These are phyloP conservation scores for Aspergillus melleus DNA, from an alignment of 2,329 filamentous ascomycete species.

Conservation along the genomic window DNA sequence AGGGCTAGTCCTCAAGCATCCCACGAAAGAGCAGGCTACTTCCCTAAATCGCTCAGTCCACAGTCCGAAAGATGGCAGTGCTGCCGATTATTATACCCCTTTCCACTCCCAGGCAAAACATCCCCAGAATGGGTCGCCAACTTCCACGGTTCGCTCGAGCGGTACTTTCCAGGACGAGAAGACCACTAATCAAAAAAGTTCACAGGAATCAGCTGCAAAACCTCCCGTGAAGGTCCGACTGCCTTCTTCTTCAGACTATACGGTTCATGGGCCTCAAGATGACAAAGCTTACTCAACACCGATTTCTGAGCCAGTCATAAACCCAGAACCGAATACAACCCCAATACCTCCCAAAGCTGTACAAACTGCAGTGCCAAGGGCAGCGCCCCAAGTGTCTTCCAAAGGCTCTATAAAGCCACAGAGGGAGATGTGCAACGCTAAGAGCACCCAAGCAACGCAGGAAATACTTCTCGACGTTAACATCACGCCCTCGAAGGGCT, in stretches of 20 bases:
- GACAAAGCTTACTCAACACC: not conserved
- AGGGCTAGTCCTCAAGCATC: no score
- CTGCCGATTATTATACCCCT: not conserved
- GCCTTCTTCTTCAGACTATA: not conserved
- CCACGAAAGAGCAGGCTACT: no score
- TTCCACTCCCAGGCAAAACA: not conserved
- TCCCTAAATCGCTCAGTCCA: no score
- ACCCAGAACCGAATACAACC: not conserved
- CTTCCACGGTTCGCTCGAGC: not conserved
- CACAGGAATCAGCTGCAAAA: no score
- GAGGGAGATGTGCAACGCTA: not conserved
- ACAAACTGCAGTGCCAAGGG: not conserved
- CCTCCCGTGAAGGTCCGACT: no score
- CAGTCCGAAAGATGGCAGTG: not conserved
- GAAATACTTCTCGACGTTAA: constrained; percentile 25
- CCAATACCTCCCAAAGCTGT: not conserved
- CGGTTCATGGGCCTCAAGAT: not conserved
- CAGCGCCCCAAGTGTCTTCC: not conserved
- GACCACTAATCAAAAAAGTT: no score
- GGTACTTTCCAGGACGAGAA: no score
- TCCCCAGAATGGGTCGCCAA: not conserved
- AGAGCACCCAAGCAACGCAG: not conserved
- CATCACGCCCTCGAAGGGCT: constrained; percentile 7
- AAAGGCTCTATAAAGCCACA: not conserved
- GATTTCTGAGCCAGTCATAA: not conserved